Evolutionary conservation across 345 rosid species (phyloP).

Genomic region (Eutrema yunnanense): DNA sequence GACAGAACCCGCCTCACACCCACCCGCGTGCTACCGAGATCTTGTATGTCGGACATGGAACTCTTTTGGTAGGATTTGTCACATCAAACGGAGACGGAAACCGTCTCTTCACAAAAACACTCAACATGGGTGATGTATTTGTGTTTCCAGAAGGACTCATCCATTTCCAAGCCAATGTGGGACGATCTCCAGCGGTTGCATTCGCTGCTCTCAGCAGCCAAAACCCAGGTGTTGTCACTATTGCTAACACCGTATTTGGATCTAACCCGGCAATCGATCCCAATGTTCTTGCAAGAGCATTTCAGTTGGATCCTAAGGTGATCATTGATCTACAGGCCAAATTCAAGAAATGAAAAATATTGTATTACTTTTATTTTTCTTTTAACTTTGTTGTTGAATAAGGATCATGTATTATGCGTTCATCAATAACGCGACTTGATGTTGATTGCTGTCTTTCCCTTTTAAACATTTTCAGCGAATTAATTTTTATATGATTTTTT

Average conservation of each 20-base stretch:
- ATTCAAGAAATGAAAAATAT: neutral
- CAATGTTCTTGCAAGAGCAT: neutral
- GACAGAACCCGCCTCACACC: neutral
- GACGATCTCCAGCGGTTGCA: neutral
- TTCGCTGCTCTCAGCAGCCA: slow-evolving; percentile 4
- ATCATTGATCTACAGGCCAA: slow-evolving; percentile 3
- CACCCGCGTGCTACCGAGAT: too few relatives aligned
- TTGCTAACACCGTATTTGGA: slow-evolving; percentile 10
- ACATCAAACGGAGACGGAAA: slow-evolving; percentile 6
- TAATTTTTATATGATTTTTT: too few relatives aligned
- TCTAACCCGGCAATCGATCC: neutral
- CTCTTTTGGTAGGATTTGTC: slow-evolving; percentile 9
- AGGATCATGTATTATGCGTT: neutral
- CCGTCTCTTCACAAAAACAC: slow-evolving; percentile 9
- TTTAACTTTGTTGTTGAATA: neutral
- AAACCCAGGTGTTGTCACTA: neutral
- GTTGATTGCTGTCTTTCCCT: neutral
- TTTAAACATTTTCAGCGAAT: neutral
- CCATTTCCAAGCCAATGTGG: slow-evolving; percentile 2
- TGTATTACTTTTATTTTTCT: neutral
- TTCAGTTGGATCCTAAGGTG: neutral
- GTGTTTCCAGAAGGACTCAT: slow-evolving; percentile 20
- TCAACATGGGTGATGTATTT: slow-evolving; percentile 5
- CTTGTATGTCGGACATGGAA: too few relatives aligned
- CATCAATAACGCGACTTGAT: neutral